Evolutionary conservation across 495 filamentous ascomycete genomes (phyloP).

Genomic region (Friedmanniomyces simplex): DNA sequence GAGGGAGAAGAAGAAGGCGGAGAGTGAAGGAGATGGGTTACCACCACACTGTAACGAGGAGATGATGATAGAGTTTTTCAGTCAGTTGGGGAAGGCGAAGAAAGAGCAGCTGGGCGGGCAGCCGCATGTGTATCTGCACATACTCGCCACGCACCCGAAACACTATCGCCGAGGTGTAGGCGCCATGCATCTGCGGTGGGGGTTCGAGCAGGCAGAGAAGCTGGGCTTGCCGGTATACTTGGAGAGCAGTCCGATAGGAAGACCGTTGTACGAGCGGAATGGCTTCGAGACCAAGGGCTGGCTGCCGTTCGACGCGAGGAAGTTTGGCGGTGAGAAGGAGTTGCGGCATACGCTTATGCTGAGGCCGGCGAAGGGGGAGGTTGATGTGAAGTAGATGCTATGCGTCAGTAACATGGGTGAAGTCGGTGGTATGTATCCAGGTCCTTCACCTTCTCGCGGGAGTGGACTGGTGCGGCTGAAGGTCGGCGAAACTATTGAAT

Average conservation of each 20-base stretch:
- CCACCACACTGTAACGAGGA: neutral
- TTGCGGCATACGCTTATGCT: constrained; percentile 16
- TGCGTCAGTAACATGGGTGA: neutral
- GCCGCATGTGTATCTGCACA: constrained; percentile 10
- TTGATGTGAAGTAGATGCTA: neutral
- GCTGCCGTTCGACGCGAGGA: constrained; percentile 11
- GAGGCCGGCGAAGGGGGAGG: constrained; percentile 6
- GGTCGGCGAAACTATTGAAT: too few relatives aligned
- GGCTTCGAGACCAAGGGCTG: constrained; percentile 16
- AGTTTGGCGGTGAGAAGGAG: constrained; percentile 8
- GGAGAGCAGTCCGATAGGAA: constrained; percentile 18
- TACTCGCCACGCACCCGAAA: constrained; percentile 12
- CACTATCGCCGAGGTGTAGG: constrained; percentile 21
- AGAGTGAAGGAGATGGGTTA: neutral
- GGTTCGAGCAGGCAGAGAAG: constrained; percentile 19
- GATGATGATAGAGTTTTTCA: constrained; percentile 7
- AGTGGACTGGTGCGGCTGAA: too few relatives aligned
- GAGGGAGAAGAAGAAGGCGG: constrained; percentile 4
- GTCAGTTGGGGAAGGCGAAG: neutral
- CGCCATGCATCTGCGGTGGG: constrained; percentile 15
- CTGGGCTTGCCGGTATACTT: constrained; percentile 16
- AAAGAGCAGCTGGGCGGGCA: constrained; percentile 7
- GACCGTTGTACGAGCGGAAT: constrained; percentile 13
- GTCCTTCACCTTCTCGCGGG: too few relatives aligned
- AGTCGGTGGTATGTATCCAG: neutral